These are phyloP conservation scores for Fragaria nilgerrensis DNA, from an alignment of 306 rosid species.

Conservation along the genomic window DNA sequence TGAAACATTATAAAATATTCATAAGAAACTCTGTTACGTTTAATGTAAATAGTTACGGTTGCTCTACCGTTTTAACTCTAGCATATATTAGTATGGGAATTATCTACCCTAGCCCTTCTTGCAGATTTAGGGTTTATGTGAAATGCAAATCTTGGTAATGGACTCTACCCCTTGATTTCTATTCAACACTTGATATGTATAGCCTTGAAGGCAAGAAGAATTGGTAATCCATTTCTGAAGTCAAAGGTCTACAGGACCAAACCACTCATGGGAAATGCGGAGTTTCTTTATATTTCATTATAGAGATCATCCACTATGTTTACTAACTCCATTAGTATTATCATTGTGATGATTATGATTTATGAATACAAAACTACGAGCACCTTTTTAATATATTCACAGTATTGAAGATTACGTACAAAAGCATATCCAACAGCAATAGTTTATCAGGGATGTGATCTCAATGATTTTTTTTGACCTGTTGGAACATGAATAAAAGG, in stretches of 20 bases:
- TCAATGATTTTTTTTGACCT: not conserved
- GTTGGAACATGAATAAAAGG: not conserved
- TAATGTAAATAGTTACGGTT: not conserved
- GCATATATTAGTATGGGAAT: not conserved
- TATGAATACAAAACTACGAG: not conserved
- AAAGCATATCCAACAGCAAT: not conserved
- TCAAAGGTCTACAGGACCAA: conserved; percentile 3
- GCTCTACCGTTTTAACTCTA: too few relatives aligned
- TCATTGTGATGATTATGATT: not conserved
- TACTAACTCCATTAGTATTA: not conserved
- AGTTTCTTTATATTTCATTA: not conserved
- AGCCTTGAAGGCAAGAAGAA: not conserved
- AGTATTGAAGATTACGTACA: not conserved
- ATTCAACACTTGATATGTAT: not conserved
- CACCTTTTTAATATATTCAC: not conserved
- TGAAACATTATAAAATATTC: not conserved
- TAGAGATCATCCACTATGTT: not conserved
- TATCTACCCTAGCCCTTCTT: not conserved
- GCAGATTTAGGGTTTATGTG: not conserved
- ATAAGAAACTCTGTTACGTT: too few relatives aligned
- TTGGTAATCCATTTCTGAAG: not conserved
- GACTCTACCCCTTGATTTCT: not conserved
- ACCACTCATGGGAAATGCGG: not conserved
- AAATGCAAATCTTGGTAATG: not conserved
- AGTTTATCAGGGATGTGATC: not conserved